Evolutionary conservation across 2,329 filamentous ascomycete species (phyloP).

Genomic region (Pseudocercospora eumusae): DNA sequence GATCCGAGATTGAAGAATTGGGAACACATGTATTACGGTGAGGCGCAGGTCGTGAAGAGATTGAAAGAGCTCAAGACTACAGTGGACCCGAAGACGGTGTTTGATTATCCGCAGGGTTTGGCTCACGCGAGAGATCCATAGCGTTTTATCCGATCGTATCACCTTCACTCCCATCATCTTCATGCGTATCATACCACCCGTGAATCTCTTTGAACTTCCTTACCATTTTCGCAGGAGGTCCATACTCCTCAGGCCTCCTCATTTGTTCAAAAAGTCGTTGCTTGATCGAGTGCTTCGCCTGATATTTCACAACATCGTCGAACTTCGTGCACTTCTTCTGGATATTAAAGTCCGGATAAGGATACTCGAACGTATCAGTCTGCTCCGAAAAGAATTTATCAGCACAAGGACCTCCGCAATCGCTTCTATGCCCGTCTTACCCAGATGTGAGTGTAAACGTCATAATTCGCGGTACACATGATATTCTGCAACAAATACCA

Average conservation of each 20-base stretch:
- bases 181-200: neutral
- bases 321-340: neutral
- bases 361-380: neutral
- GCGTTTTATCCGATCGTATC: neutral
- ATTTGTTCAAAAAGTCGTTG: neutral
- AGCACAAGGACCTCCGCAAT: neutral
- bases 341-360: neutral
- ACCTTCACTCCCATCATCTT: neutral
- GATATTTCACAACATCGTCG: neutral
- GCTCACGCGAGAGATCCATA: slow-evolving; percentile 12
- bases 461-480: neutral
- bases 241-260: neutral
- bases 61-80: slow-evolving; percentile 20
- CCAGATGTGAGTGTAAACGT: neutral
- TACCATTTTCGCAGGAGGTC: neutral
- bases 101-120: slow-evolving; percentile 25
- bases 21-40: slow-evolving; percentile 22
- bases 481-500: slow-evolving; percentile 1
- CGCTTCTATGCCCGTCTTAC: neutral
- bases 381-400: neutral
- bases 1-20: slow-evolving; percentile 23
- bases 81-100: slow-evolving; percentile 19
- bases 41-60: slow-evolving; percentile 8
- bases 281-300: neutral
- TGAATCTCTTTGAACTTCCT: slow-evolving; percentile 2